A percentile compares a stretch with the other conserved stretches of the same genome.
These are phyloP conservation scores for Setaria viridis DNA, from an alignment of 202 grass and related monocot genomes.

Conservation along the genomic window DNA sequence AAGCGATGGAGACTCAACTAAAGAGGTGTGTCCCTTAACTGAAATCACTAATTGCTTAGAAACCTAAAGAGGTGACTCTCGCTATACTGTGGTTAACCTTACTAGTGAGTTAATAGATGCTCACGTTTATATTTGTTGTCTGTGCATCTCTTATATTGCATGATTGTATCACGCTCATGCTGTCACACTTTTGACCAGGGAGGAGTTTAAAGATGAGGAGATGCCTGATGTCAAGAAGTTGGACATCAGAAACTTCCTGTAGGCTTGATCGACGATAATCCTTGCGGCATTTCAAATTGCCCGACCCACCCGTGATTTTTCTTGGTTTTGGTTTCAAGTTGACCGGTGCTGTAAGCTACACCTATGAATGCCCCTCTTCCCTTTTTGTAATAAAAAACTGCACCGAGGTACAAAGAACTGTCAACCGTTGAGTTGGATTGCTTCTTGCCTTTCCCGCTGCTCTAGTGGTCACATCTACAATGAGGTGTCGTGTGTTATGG, in stretches of 20 bases:
- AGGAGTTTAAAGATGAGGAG: constrained; percentile 94
- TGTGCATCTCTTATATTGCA: neutral
- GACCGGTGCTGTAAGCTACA: constrained; percentile 50
- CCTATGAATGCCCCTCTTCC: constrained; percentile 40
- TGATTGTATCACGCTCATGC: neutral
- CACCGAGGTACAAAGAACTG: constrained; percentile 47
- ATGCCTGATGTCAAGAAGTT: constrained; percentile 85
- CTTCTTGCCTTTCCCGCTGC: constrained; percentile 29
- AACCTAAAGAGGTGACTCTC: neutral
- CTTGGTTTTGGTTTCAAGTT: constrained; percentile 38
- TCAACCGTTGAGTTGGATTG: constrained; percentile 38
- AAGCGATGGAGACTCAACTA: constrained; percentile 86
- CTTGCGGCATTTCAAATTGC: constrained; percentile 27
- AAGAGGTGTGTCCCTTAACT: constrained; percentile 65
- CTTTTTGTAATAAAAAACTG: constrained; percentile 63
- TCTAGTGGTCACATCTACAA: neutral
- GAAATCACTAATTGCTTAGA: neutral
- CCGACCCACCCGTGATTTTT: constrained; percentile 14
- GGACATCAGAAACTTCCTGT: constrained; percentile 91
- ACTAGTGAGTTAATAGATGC: neutral
- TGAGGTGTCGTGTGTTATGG: constrained; percentile 30
- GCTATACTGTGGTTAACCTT: neutral
- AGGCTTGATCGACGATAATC: constrained; percentile 37
- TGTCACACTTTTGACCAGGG: constrained; percentile 52
- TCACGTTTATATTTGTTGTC: neutral